Evolutionary conservation across 2,329 filamentous ascomycete species (phyloP).

Genomic region (Scytalidium lignicola): DNA sequence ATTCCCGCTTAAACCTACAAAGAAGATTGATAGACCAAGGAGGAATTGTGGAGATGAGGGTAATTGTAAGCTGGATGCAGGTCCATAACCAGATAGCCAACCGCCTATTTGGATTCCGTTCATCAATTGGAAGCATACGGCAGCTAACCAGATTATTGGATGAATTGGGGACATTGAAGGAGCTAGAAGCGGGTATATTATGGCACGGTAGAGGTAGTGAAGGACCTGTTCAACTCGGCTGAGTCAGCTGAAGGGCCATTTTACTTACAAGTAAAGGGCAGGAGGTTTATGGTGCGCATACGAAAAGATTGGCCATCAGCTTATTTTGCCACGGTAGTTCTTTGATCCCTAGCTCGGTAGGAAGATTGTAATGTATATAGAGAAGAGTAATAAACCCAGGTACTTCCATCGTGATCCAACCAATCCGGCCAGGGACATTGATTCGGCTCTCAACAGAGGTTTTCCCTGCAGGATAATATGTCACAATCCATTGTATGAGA

Average conservation of each 20-base stretch:
- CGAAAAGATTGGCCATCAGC: conserved; percentile 64
- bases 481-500: conserved; percentile 65
- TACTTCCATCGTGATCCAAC: conserved; percentile 85
- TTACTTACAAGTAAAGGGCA: not conserved
- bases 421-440: conserved; percentile 85
- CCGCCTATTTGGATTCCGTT: conserved; percentile 75
- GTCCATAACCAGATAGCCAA: conserved; percentile 80
- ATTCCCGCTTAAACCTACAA: conserved; percentile 70
- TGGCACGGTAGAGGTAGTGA: conserved; percentile 87
- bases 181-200: conserved; percentile 76
- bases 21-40: conserved; percentile 67
- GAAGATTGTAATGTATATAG: conserved; percentile 71
- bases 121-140: conserved; percentile 67
- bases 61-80: conserved; percentile 41
- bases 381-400: conserved; percentile 72
- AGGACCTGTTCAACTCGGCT: conserved; percentile 46
- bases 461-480: conserved; percentile 89
- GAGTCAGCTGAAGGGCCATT: not conserved
- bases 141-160: conserved; percentile 57
- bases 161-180: conserved; percentile 93
- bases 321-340: conserved; percentile 73
- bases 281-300: conserved; percentile 20
- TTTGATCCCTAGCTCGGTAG: conserved; percentile 49
- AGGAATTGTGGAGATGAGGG: not conserved
- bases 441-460: conserved; percentile 69